Evolutionary conservation across 2,329 filamentous ascomycete genomes (phyloP), one percentile per base, ranked within the genome.

Genomic region (Cucurbitaria berberidis): DNA sequence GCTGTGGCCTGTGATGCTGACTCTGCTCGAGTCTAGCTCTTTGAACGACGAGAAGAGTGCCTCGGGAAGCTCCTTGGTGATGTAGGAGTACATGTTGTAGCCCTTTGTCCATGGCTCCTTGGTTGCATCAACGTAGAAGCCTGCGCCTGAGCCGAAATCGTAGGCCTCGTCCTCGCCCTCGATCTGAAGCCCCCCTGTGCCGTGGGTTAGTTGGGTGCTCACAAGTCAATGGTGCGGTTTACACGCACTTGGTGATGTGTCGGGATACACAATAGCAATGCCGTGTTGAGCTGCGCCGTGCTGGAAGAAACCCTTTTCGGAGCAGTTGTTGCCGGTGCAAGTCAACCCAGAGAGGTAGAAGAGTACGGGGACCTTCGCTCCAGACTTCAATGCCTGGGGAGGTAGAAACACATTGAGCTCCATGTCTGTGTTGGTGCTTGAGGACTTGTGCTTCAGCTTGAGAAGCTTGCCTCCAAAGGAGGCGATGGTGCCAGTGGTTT

Each of bases 51-150:
- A 76, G 76, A 93, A 96, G 21, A 98, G 83, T 1, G 87, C 81
- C 15, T 82, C 78, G 0, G 93, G 93, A n/a, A 99, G 86, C 78
- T 99, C 95, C 48, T 84, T 76, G n/a, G 89, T 88, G 63, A 99
- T 84, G 80, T 99, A 99, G 58, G 84, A 86, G 81, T 98, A 92
- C 95, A 99, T 99, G 66, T 88, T 88, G 82, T 99, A 99, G 73
- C 91, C 86, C 48, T 81, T 80, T 53, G 80, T 80, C 81, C 87
- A 99, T 9, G 92, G 91, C 26, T 84, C 82, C 61, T 81, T 82
- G 4, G 87, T 90, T 9, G 93, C 92, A 75, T 99, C 88, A 64
- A 99, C 80, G 81, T 99, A 99, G 83, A 99, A 99, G 48, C 91
- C 91, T 1, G 95, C 95, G 5, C 90, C 93, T 58, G 86, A 86